phyloP scores from a whole-genome alignment of 2,329 filamentous ascomycete genomes.

The Aspergillus calidoustus region DNA sequence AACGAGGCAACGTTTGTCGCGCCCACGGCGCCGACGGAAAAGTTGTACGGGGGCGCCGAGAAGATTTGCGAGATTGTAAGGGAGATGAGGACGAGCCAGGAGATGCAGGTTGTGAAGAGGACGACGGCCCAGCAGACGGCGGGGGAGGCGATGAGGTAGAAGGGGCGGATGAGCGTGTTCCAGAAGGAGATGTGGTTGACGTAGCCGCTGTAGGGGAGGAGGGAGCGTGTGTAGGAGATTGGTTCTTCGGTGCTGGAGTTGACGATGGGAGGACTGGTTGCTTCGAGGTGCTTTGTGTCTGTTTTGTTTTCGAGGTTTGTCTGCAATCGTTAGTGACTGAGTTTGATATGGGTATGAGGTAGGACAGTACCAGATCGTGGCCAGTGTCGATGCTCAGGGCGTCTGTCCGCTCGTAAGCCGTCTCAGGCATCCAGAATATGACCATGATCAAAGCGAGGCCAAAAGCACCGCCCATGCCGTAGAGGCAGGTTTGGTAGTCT shows the following conservation, averaged over 20 bases:
- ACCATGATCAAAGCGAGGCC: constrained; percentile 43
- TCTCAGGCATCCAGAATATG: constrained; percentile 51
- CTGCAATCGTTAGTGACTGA: background rate
- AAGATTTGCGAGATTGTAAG: constrained; percentile 44
- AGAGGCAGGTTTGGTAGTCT: constrained; percentile 38
- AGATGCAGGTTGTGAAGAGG: constrained; percentile 35
- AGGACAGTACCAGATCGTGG: constrained; percentile 28
- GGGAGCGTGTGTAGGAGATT: constrained; percentile 33
- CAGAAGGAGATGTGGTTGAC: constrained; percentile 44
- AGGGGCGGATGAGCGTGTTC: constrained; percentile 42
- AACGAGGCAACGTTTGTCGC: constrained; percentile 41
- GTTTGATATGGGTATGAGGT: background rate
- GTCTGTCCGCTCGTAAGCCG: constrained; percentile 40
- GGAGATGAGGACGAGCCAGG: constrained; percentile 37
- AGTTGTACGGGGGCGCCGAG: constrained; percentile 43
- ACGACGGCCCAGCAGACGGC: constrained; percentile 45
- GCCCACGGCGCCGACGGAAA: constrained; percentile 41
- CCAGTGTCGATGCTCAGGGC: constrained; percentile 44
- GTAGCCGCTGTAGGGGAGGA: constrained; percentile 46
- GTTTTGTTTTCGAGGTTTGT: constrained; percentile 24
- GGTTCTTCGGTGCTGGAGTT: constrained; percentile 18
- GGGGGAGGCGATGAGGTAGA: constrained; percentile 42
- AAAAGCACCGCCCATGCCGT: constrained; percentile 47
- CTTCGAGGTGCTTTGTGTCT: constrained; percentile 30
- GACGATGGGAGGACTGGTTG: background rate